Base-by-base conservation (phyloP, 177 flowering plant species). In the Vitis hybrid region DNA sequence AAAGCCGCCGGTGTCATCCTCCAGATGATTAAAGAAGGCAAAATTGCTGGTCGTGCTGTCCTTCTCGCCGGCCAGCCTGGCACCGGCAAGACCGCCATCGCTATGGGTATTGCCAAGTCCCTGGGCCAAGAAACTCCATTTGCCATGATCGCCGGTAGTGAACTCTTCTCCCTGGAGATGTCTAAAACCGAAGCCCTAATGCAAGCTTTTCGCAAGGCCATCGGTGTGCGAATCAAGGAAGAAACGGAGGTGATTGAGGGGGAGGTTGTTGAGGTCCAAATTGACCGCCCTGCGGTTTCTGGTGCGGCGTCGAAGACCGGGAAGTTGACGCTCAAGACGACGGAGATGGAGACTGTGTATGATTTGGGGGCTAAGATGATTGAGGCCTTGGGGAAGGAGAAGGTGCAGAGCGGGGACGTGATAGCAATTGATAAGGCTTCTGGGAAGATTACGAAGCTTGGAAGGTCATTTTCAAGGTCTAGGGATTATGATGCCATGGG, bases 331-430 rank as follows among this genome's bases (percentile, higher is more conserved):
- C 68, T 93, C 73, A 95, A 93, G 87, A 91, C 99, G 18, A 95
- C 99, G 21, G 98, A 95, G 70, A 95, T 94, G 98, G 98, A 94
- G 81, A 90, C 98, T 0, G 92, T 90, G 23, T 93, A 94, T 64
- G 98, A 94, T 48, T 65, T 94, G 75, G 99, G 99, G 59, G 87
- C 88, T 9, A 94, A 94, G 85, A 90, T 94, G 96, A 94, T 94
- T 63, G 99, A 94, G 84, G 88, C 94, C 0, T 56, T 94, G 76
- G 85, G 87, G 67, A 93, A 91, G 85, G 90, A 94, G 84, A 94
- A 94, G 82, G 97, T 93, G 55, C 94, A 90, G 86, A 93, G 99
- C 62, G 98, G 99, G n/a, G 98, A 94, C 75, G 97, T 94, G n/a
- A 78, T 94, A 56, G 99, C 88, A 1, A 90, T 94, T 23, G 98